Evolutionary conservation across 2,329 filamentous ascomycete species (phyloP).

Genomic region (Fusarium chuoi): DNA sequence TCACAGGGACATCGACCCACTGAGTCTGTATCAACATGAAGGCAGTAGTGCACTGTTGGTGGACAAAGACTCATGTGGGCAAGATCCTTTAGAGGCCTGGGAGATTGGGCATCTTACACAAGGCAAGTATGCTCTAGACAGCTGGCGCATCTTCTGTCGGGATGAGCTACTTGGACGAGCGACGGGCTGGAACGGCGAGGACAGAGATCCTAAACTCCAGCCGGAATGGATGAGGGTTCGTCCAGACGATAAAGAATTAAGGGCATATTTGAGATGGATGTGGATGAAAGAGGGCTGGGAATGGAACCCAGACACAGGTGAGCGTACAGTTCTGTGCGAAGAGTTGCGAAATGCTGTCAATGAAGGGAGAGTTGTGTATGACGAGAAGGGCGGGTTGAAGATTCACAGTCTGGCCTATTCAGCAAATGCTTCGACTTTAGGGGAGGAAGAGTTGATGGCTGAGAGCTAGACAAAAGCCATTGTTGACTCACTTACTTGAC

Average conservation of each 20-base stretch:
- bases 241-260: constrained; percentile 87
- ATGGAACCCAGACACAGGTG: constrained; percentile 80
- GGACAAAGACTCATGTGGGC: constrained; percentile 1
- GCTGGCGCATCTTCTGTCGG: constrained; percentile 93
- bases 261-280: constrained; percentile 88
- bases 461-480: neutral
- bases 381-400: constrained; percentile 59
- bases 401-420: neutral
- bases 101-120: constrained; percentile 88
- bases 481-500: neutral
- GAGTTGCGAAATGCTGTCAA: constrained; percentile 67
- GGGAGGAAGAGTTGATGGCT: neutral
- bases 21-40: neutral
- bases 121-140: constrained; percentile 85
- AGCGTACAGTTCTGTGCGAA: constrained; percentile 62
- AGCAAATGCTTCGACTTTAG: neutral
- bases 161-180: constrained; percentile 77
- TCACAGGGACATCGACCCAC: constrained; percentile 45
- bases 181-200: constrained; percentile 71
- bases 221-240: constrained; percentile 92
- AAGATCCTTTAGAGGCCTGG: constrained; percentile 64
- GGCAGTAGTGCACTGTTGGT: neutral
- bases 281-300: constrained; percentile 88
- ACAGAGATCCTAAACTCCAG: constrained; percentile 67
- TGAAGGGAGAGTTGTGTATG: constrained; percentile 66